Conservation (phyloP, 257 asterid species). For the Handroanthus guayacan region DNA sequence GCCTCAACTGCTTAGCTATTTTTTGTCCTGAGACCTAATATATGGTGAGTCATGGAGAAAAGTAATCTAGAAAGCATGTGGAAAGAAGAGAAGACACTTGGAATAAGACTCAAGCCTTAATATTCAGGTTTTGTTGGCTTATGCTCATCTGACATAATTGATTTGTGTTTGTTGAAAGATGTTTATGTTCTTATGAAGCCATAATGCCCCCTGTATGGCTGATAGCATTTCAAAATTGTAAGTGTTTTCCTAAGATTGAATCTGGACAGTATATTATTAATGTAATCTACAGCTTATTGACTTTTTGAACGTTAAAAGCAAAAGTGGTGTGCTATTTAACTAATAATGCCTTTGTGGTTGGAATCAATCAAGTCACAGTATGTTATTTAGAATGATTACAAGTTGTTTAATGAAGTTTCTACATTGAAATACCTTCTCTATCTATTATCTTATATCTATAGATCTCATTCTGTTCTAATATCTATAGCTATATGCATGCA, state of each 20-base stretch:
- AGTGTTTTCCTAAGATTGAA: too few species aligned
- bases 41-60: background rate
- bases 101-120: background rate
- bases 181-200: background rate
- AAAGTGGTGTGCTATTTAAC: too few species aligned
- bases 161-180: background rate
- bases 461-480: too few species aligned
- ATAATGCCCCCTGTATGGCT: background rate
- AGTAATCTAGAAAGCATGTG: background rate
- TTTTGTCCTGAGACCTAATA: constrained; percentile 13
- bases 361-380: too few species aligned
- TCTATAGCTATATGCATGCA: background rate
- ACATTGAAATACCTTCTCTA: too few species aligned
- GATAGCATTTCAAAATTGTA: background rate
- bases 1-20: background rate
- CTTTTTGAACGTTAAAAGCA: too few species aligned
- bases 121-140: constrained; percentile 6
- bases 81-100: constrained; percentile 7
- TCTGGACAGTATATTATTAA: too few species aligned
- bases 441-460: too few species aligned
- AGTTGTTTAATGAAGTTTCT: too few species aligned
- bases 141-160: constrained; percentile 17
- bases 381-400: too few species aligned
- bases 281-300: too few species aligned
- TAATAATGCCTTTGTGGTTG: too few species aligned